These are phyloP conservation scores for Rosa persica DNA, from an alignment of 306 rosid species.

Conservation along the genomic window DNA sequence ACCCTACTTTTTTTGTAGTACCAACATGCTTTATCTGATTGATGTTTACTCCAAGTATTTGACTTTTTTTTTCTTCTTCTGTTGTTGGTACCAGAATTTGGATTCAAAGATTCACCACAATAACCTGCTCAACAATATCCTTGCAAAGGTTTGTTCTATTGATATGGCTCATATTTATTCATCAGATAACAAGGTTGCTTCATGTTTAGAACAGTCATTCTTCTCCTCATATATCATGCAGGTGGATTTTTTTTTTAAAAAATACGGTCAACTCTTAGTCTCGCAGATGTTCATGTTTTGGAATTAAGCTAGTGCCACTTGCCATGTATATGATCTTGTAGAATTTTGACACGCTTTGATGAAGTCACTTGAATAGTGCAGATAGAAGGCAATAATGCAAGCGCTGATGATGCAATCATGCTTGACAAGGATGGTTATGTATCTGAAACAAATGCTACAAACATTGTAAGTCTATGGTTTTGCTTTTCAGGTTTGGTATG, in stretches of 20 bases:
- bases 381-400: conserved; percentile 89
- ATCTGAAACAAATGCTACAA: conserved; percentile 86
- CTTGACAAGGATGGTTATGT: conserved; percentile 84
- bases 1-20: neutral
- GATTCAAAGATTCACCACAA: conserved; percentile 98
- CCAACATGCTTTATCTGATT: conserved; percentile 16
- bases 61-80: conserved; percentile 19
- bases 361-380: conserved; percentile 36
- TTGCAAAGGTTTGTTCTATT: conserved; percentile 64
- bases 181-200: neutral
- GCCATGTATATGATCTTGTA: conserved; percentile 5
- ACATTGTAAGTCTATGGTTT: conserved; percentile 59
- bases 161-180: neutral
- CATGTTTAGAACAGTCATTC: neutral
- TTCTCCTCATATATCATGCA: neutral
- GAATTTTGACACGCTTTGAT: conserved; percentile 12
- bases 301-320: neutral
- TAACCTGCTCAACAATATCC: conserved; percentile 83
- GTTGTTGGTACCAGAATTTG: conserved; percentile 51
- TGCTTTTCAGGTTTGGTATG: conserved; percentile 11
- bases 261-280: neutral
- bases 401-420: conserved; percentile 84
- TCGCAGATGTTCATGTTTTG: neutral
- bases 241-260: too few relatives aligned
- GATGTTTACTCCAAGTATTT: conserved; percentile 17